These are phyloP conservation scores for Combretum micranthum DNA, from an alignment of 345 rosid species.

Conservation along the genomic window DNA sequence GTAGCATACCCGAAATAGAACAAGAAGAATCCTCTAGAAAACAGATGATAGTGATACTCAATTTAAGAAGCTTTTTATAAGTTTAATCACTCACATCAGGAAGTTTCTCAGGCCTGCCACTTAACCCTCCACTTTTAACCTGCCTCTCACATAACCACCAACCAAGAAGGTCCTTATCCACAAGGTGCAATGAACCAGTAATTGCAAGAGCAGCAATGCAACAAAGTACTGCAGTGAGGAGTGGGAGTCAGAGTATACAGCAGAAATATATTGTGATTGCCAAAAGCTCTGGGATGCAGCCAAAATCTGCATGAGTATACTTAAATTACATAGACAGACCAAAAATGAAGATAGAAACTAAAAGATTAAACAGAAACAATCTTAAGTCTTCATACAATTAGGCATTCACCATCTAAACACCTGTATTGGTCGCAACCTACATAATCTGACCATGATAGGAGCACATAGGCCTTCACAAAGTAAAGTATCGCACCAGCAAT, in stretches of 20 bases:
- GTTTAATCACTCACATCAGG: constrained; percentile 54
- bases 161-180: constrained; percentile 90
- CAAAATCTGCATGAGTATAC: no score
- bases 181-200: constrained; percentile 68
- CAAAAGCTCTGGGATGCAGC: neutral
- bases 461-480: no score
- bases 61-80: neutral
- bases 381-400: no score
- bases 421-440: no score
- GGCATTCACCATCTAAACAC: no score
- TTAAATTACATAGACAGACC: no score
- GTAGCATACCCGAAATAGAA: constrained; percentile 59
- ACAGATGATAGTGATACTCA: neutral
- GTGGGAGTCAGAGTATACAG: neutral
- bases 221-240: constrained; percentile 58
- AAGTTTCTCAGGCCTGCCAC: constrained; percentile 91
- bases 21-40: neutral
- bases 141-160: constrained; percentile 97
- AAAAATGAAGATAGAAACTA: no score
- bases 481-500: no score
- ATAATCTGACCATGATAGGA: no score
- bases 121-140: constrained; percentile 70
- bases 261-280: neutral
- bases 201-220: constrained; percentile 95
- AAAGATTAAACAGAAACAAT: no score